Percentiles rank a stretch among this genome's conserved stretches.
These are phyloP conservation scores for Ogataea pini DNA, from an alignment of 805 yeast species.

Conservation along the genomic window DNA sequence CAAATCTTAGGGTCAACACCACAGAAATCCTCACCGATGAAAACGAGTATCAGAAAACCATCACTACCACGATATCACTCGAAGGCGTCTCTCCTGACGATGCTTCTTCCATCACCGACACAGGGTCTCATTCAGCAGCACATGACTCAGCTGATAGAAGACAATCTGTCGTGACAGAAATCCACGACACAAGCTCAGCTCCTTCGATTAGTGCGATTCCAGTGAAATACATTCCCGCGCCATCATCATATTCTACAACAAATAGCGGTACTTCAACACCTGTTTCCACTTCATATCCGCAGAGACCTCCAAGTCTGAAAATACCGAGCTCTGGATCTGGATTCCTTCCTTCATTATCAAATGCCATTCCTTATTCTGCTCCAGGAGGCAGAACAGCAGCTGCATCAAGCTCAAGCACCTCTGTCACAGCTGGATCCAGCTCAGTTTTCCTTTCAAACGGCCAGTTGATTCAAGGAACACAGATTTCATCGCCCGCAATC, in stretches of 20 bases:
- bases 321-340: constrained; percentile 20
- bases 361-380: constrained; percentile 68
- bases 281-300: constrained; percentile 12
- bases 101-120: constrained; percentile 15
- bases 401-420: constrained; percentile 18
- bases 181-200: neutral
- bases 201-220: neutral
- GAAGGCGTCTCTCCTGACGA: constrained; percentile 37
- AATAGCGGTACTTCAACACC: constrained; percentile 12
- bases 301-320: constrained; percentile 18
- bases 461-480: constrained; percentile 59
- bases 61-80: constrained; percentile 37
- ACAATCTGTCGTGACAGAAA: neutral
- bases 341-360: constrained; percentile 47
- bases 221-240: neutral
- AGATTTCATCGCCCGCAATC: constrained; percentile 71
- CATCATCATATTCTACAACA: neutral
- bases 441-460: constrained; percentile 49
- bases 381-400: constrained; percentile 55
- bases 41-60: constrained; percentile 28
- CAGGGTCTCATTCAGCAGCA: constrained; percentile 8
- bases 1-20: constrained; percentile 22
- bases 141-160: neutral
- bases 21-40: constrained; percentile 17
- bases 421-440: constrained; percentile 9